Evolutionary conservation across 208 protist species (phyloP), one percentile per base, ranked within the genome.

Genomic region (Leishmania arabica): DNA sequence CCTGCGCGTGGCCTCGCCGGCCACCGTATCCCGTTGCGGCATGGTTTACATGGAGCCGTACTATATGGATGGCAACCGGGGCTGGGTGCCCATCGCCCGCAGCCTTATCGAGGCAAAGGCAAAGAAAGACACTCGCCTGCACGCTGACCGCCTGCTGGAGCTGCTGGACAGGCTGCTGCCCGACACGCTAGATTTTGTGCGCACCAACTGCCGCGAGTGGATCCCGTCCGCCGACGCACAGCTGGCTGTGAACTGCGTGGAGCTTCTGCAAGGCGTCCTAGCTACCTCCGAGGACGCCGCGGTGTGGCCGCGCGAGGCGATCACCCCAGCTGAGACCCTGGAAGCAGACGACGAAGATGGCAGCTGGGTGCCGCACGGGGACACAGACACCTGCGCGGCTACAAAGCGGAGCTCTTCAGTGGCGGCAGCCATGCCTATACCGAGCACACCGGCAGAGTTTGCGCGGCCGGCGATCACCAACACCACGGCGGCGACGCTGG

Each of bases 1-100:
- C 84, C 89, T 99, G 75, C 88, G 91, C 37, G 97, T 99, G 47
- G 99, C 99, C 24, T 99, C 99, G 24, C 99, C 99, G 27, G 99
- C 99, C 24, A 99, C 99, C 8, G 99, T 99, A 60, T 99, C 98
- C 34, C 93, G 99, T 64, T 99, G 99, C 86, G 99, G 99, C 78
- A 99, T 99, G 99, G 98, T 99, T 71, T 99, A 97, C 85, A 91
- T 99, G 82, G 98, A 99, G 85, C 93, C 96, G 49, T 98, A 93
- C 87, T 98, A 98, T 82, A 85, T 97, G 4, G 95, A 98, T 80
- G 91, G 93, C 24, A 80, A 89, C 58, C 91, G 95, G n/a, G 96
- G 97, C n/a, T 98, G 95, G 95, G 85, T 91, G 56, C 93, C 91
- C 17, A 91, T 98, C 83, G 89, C 92, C 37, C 85, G 87, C 75